phyloP scores from a whole-genome alignment of 306 rosid genomes.

The Vigna angularis region DNA sequence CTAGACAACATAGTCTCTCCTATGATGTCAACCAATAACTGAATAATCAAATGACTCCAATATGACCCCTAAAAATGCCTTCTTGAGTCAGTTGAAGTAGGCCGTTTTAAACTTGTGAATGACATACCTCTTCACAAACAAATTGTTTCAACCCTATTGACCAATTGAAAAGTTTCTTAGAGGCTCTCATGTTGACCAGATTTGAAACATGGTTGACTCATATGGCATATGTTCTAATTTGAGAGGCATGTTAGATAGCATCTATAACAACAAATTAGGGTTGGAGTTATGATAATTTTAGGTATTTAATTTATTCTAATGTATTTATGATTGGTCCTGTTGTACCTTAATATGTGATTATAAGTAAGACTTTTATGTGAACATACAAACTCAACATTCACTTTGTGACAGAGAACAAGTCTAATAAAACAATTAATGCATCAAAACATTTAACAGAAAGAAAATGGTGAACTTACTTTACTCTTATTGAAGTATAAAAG shows the following conservation, averaged over 20 bases:
- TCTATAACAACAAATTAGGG: not conserved
- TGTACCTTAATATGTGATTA: not conserved
- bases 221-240: not conserved
- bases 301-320: not conserved
- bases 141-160: not conserved
- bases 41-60: too few species aligned
- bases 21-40: too few species aligned
- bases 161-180: not conserved
- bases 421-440: conserved; percentile 24
- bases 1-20: too few species aligned
- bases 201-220: not conserved
- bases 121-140: not conserved
- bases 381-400: not conserved
- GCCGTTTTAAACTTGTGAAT: too few species aligned
- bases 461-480: conserved; percentile 68
- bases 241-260: not conserved
- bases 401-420: conserved; percentile 25
- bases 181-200: not conserved
- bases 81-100: too few species aligned
- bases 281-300: not conserved
- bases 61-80: too few species aligned
- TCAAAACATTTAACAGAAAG: conserved; percentile 27
- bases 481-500: conserved; percentile 88
- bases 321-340: not conserved
- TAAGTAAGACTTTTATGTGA: not conserved